These are phyloP conservation scores for Fusarium scirpi DNA, from an alignment of 2,329 filamentous ascomycete species.

Conservation along the genomic window DNA sequence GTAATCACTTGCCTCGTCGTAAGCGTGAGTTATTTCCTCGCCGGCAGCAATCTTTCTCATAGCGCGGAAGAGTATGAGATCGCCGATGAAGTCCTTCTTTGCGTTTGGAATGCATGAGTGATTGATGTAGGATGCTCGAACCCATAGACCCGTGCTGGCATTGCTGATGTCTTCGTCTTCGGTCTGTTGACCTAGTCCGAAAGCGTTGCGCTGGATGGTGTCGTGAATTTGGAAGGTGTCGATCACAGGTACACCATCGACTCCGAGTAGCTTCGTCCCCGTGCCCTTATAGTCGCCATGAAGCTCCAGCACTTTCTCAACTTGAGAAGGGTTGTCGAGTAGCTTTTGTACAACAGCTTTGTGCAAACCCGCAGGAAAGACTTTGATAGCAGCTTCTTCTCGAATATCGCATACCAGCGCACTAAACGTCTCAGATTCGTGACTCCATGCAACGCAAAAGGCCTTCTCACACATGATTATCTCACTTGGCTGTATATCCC, in stretches of 20 bases:
- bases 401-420: slow-evolving; percentile 50
- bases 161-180: slow-evolving; percentile 48
- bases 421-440: slow-evolving; percentile 48
- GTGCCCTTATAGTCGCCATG: slow-evolving; percentile 47
- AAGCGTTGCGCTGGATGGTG: slow-evolving; percentile 51
- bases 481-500: slow-evolving; percentile 49
- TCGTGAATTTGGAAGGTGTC: slow-evolving; percentile 52
- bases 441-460: slow-evolving; percentile 48
- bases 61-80: slow-evolving; percentile 55
- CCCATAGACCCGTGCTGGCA: slow-evolving; percentile 56
- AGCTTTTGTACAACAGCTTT: slow-evolving; percentile 45
- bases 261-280: slow-evolving; percentile 39
- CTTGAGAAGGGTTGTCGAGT: slow-evolving; percentile 46
- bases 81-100: slow-evolving; percentile 54
- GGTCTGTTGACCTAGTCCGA: slow-evolving; percentile 48
- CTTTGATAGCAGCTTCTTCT: slow-evolving; percentile 46
- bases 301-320: slow-evolving; percentile 38
- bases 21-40: slow-evolving; percentile 52
- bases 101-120: slow-evolving; percentile 56
- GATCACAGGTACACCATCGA: slow-evolving; percentile 41
- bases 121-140: slow-evolving; percentile 56
- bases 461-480: slow-evolving; percentile 53
- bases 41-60: slow-evolving; percentile 47
- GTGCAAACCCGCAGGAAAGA: slow-evolving; percentile 50
- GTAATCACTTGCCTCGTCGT: slow-evolving; percentile 48